Conservation (phyloP, 768 basidiomycete species). For the Cystoderma amianthinum region DNA sequence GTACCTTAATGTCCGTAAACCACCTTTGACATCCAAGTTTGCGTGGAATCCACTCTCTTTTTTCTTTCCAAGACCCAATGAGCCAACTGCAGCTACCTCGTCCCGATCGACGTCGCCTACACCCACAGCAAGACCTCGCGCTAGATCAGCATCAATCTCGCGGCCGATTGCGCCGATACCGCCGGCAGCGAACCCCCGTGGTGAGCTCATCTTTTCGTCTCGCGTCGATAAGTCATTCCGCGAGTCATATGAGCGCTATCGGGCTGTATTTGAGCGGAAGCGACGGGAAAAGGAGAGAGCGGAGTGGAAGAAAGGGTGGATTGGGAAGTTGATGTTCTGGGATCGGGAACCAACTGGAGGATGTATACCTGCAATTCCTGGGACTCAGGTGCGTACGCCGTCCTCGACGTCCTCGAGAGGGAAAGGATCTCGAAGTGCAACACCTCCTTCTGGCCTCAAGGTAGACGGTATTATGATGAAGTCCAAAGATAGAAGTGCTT, state of each 20-base stretch:
- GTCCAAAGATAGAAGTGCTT: not conserved
- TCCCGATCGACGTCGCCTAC: slow-evolving; percentile 31
- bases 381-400: not conserved
- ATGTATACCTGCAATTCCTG: no score
- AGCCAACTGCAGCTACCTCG: slow-evolving; percentile 16
- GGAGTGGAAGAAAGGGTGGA: slow-evolving; percentile 12
- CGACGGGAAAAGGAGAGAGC: slow-evolving; percentile 56
- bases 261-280: slow-evolving; percentile 77
- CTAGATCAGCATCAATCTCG: slow-evolving; percentile 31
- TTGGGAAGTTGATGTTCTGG: not conserved
- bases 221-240: slow-evolving; percentile 77
- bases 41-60: slow-evolving; percentile 48
- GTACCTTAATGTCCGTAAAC: slow-evolving; percentile 89
- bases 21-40: slow-evolving; percentile 59
- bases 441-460: not conserved
- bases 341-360: not conserved
- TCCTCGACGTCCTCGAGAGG: no score
- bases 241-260: slow-evolving; percentile 90
- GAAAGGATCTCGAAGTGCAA: not conserved
- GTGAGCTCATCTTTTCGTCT: slow-evolving; percentile 94
- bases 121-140: slow-evolving; percentile 23
- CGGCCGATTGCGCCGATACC: slow-evolving; percentile 77
- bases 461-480: not conserved
- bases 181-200: slow-evolving; percentile 82
- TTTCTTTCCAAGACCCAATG: slow-evolving; percentile 43